Conservation (phyloP, 306 rosid genomes). For the cucumber (Cucumis sativus) region DNA sequence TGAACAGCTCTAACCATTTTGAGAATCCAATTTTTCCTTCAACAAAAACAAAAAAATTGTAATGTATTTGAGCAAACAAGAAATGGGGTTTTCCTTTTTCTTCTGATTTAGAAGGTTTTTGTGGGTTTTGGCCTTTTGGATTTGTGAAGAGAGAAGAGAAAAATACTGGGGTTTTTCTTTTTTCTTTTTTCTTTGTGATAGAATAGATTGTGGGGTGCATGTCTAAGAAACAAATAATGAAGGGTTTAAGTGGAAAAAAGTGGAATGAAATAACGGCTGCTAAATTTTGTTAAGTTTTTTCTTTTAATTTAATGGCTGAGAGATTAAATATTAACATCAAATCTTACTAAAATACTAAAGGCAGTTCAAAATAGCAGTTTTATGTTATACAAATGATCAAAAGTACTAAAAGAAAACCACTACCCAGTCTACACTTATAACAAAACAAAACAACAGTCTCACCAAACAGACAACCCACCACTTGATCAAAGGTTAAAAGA, state of each 20-base stretch:
- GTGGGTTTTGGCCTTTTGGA: not conserved
- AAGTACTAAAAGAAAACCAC: not conserved
- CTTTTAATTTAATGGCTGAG: conserved; percentile 27
- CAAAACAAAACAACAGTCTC: not conserved
- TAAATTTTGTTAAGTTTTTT: conserved; percentile 14
- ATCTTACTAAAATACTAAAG: no score
- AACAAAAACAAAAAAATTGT: not conserved
- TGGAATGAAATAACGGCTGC: not conserved
- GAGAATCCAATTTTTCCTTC: not conserved
- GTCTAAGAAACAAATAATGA: conserved; percentile 21
- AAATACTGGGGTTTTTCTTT: not conserved
- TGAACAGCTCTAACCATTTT: conserved; percentile 73
- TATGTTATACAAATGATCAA: not conserved
- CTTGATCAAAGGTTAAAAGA: not conserved
- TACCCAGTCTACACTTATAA: not conserved
- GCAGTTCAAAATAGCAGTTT: no score
- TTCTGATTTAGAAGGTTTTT: not conserved
- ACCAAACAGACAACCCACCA: not conserved
- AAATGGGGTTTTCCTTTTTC: not conserved
- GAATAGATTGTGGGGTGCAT: conserved; percentile 18
- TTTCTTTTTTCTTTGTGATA: not conserved
- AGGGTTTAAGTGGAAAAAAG: not conserved
- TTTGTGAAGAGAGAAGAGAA: not conserved
- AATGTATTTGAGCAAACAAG: not conserved
- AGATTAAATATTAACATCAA: conserved; percentile 17